Conservation (phyloP, 805 yeast genomes). For the Starmerella apis region DNA sequence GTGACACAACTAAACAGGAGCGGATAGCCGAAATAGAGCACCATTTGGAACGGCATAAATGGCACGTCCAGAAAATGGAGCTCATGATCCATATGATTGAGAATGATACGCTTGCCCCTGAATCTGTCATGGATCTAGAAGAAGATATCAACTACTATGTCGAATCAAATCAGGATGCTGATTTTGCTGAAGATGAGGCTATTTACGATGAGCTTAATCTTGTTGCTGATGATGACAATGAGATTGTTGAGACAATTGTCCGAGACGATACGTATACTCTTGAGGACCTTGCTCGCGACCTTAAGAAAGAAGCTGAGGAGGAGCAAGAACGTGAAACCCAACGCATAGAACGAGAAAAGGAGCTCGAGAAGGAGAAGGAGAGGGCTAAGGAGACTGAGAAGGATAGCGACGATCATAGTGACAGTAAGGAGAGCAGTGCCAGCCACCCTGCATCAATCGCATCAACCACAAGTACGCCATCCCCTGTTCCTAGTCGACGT, state of each 20-base stretch:
- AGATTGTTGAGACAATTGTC: constrained; percentile 32
- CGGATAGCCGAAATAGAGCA: constrained; percentile 55
- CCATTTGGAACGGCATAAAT: constrained; percentile 58
- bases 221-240: constrained; percentile 45
- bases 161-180: constrained; percentile 85
- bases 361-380: constrained; percentile 19
- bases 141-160: constrained; percentile 91
- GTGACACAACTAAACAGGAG: constrained; percentile 45
- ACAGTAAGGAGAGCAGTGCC: constrained; percentile 9
- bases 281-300: constrained; percentile 33
- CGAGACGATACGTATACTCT: constrained; percentile 30
- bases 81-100: constrained; percentile 64
- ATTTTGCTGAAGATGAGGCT: constrained; percentile 87
- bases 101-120: constrained; percentile 70
- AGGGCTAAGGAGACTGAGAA: constrained; percentile 12
- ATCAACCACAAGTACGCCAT: constrained; percentile 17
- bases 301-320: constrained; percentile 31
- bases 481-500: constrained; percentile 13
- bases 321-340: constrained; percentile 24
- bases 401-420: neutral
- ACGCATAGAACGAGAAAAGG: constrained; percentile 23
- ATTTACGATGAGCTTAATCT: constrained; percentile 79
- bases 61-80: constrained; percentile 72
- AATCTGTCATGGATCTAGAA: constrained; percentile 59
- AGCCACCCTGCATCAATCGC: constrained; percentile 1